phyloP scores from a whole-genome alignment of 805 yeast genomes.

The Schizosaccharomyces lindneri region DNA sequence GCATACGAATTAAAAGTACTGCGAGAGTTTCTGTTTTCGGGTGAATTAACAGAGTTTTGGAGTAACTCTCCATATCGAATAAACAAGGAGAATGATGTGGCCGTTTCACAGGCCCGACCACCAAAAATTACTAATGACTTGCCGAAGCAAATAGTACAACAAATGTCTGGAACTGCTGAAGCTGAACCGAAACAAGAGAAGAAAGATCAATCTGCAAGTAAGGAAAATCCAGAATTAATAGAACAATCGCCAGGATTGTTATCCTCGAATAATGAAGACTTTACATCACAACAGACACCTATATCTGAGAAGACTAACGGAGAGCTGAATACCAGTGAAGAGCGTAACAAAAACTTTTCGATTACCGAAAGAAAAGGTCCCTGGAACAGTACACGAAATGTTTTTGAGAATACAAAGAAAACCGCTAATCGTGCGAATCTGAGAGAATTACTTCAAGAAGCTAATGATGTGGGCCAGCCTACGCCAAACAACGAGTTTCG shows the following conservation, averaged over 20 bases:
- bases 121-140: no score
- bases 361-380: neutral
- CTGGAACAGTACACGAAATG: neutral
- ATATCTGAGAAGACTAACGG: no score
- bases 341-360: no score
- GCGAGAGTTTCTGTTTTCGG: constrained; percentile 24
- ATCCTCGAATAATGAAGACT: no score
- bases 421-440: neutral
- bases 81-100: neutral
- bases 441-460: neutral
- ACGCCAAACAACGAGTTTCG: neutral
- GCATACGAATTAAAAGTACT: constrained; percentile 10
- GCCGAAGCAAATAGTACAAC: no score
- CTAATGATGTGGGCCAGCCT: neutral
- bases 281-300: no score
- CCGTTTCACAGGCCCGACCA: neutral
- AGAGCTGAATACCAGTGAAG: no score
- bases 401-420: neutral
- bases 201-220: no score
- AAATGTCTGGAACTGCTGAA: no score
- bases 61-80: constrained; percentile 9
- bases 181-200: no score
- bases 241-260: no score
- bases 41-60: constrained; percentile 42
- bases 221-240: no score